These are phyloP conservation scores for Sugiyamaella valdiviana DNA, from an alignment of 805 yeast genomes.

Conservation along the genomic window DNA sequence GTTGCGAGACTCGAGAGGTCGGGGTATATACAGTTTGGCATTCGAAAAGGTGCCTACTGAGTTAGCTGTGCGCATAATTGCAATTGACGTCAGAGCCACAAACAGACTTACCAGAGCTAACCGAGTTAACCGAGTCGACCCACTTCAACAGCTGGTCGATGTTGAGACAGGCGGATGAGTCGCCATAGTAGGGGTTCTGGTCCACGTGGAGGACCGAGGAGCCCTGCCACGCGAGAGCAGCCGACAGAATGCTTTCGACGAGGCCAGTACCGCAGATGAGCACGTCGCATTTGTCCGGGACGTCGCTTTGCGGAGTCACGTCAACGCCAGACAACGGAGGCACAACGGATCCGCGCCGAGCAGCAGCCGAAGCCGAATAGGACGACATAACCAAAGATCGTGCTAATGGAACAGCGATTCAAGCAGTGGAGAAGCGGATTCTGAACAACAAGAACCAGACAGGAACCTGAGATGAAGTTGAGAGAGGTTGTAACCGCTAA, in stretches of 20 bases:
- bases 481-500: too few relatives aligned
- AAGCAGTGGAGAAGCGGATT: too few relatives aligned
- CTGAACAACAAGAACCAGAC: too few relatives aligned
- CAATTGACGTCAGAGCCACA: too few relatives aligned
- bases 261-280: conserved; percentile 90
- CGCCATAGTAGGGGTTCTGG: conserved; percentile 80
- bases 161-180: conserved; percentile 75
- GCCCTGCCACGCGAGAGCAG: conserved; percentile 98
- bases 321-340: conserved; percentile 37
- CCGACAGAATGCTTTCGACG: conserved; percentile 81
- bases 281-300: conserved; percentile 68
- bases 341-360: conserved; percentile 34
- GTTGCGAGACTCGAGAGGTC: conserved; percentile 57
- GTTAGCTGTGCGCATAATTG: too few relatives aligned
- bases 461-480: too few relatives aligned
- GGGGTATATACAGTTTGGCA: conserved; percentile 76
- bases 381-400: conserved; percentile 31
- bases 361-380: conserved; percentile 34
- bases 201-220: conserved; percentile 89
- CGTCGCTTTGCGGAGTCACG: conserved; percentile 25
- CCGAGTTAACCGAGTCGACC: conserved; percentile 64
- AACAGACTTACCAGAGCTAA: too few relatives aligned
- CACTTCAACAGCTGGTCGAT: conserved; percentile 80
- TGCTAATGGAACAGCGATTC: neutral
- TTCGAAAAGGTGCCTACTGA: conserved; percentile 52